These are phyloP conservation scores for Ammopiptanthus mongolicus DNA, from an alignment of 306 rosid genomes.

Conservation along the genomic window DNA sequence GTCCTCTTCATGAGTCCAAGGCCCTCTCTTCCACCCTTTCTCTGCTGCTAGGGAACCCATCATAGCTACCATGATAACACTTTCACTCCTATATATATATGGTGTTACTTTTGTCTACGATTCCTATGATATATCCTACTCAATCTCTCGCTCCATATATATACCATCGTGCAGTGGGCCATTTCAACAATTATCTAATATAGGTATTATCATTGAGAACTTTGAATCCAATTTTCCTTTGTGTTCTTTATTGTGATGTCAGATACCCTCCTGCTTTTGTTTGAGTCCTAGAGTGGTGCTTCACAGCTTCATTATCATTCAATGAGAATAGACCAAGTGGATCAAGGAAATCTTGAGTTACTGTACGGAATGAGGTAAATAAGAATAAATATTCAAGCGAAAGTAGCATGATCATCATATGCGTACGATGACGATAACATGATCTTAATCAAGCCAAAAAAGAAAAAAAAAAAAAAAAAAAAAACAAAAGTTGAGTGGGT, in stretches of 20 bases:
- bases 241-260: constrained; percentile 18
- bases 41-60: constrained; percentile 22
- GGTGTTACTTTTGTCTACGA: background rate
- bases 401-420: background rate
- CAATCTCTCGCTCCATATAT: constrained; percentile 4
- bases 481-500: constrained; percentile 26
- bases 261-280: background rate
- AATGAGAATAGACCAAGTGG: constrained; percentile 28
- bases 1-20: constrained; percentile 80
- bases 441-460: constrained; percentile 15
- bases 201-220: background rate
- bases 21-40: constrained; percentile 64
- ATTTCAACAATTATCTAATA: background rate
- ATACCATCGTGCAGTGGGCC: constrained; percentile 2
- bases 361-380: constrained; percentile 11
- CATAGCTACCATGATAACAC: constrained; percentile 17
- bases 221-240: constrained; percentile 27
- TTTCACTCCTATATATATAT: background rate
- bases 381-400: constrained; percentile 11
- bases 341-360: constrained; percentile 9
- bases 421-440: background rate
- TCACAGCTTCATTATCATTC: constrained; percentile 23
- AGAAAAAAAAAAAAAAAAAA: background rate
- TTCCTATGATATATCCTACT: constrained; percentile 21
- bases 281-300: constrained; percentile 2